Conservation (phyloP, 2,329 filamentous ascomycete genomes). For the Cladosporium sp. region DNA sequence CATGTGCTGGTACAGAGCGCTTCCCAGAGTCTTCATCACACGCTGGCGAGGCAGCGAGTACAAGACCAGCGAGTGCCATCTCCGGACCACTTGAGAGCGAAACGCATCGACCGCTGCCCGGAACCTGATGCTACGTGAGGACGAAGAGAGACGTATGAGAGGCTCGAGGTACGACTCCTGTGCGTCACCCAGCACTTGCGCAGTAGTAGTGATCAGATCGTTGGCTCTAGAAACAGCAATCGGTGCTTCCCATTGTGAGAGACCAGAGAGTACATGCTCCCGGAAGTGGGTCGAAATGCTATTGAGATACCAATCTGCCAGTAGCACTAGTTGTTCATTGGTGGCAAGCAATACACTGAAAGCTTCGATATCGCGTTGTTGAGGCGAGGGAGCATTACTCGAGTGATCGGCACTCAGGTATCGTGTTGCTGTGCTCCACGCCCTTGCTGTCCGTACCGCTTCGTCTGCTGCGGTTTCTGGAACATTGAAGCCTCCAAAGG, state of each 20-base stretch:
- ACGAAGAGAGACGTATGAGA: slow-evolving; percentile 43
- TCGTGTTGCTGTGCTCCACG: slow-evolving; percentile 51
- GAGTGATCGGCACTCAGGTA: slow-evolving; percentile 32
- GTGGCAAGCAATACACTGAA: slow-evolving; percentile 22
- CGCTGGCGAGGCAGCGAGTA: slow-evolving; percentile 32
- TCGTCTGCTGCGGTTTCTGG: slow-evolving; percentile 40
- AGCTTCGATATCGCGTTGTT: slow-evolving; percentile 18
- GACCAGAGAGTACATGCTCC: slow-evolving; percentile 27
- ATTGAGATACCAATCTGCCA: slow-evolving; percentile 48
- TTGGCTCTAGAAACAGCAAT: slow-evolving; percentile 31
- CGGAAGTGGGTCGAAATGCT: slow-evolving; percentile 47
- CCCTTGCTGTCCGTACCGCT: slow-evolving; percentile 39
- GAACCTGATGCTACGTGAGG: not conserved
- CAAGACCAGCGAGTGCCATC: slow-evolving; percentile 29
- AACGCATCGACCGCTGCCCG: slow-evolving; percentile 23
- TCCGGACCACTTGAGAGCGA: slow-evolving; percentile 39
- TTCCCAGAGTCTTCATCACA: slow-evolving; percentile 29
- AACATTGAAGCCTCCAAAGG: slow-evolving; percentile 43
- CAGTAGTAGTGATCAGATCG: slow-evolving; percentile 39
- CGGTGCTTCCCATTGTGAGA: slow-evolving; percentile 30
- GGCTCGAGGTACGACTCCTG: slow-evolving; percentile 41
- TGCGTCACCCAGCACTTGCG: slow-evolving; percentile 38
- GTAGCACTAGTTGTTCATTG: slow-evolving; percentile 11
- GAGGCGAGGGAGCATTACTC: slow-evolving; percentile 4
- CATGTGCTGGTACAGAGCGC: slow-evolving; percentile 30